Conservation (phyloP, 192 early-diverging fungal species). For the Pecoramyces ruminantium region DNA sequence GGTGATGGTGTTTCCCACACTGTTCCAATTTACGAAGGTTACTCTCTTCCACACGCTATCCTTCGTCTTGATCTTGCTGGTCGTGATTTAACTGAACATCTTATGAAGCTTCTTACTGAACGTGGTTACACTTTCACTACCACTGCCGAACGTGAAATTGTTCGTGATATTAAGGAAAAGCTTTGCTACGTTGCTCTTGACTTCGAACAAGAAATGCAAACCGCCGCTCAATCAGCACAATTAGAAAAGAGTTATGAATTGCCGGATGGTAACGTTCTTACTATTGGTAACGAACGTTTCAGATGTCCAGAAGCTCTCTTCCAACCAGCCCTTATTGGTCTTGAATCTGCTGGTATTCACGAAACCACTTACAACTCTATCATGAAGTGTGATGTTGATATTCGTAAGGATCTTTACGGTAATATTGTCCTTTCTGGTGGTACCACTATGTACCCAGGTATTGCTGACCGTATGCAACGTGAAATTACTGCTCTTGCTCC, state of each 20-base stretch:
- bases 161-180: constrained; percentile 99
- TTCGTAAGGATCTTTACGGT: constrained; percentile 77
- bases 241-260: constrained; percentile 96
- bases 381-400: constrained; percentile 95
- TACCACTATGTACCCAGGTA: constrained; percentile 94
- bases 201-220: constrained; percentile 65
- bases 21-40: constrained; percentile 97
- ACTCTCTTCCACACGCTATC: constrained; percentile 86
- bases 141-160: constrained; percentile 93
- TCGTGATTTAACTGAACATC: constrained; percentile 88
- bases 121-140: constrained; percentile 91
- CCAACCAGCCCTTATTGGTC: constrained; percentile 84
- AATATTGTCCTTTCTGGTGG: constrained; percentile 95
- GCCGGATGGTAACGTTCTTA: constrained; percentile 97
- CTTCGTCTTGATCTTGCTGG: constrained; percentile 92
- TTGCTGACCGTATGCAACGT: constrained; percentile 94
- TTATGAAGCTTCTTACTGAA: constrained; percentile 84
- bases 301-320: constrained; percentile 81
- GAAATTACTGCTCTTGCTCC: constrained; percentile 92
- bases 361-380: constrained; percentile 94
- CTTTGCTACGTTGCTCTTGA: constrained; percentile 95
- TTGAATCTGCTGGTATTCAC: constrained; percentile 85
- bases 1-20: constrained; percentile 97
- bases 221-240: constrained; percentile 75
- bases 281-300: constrained; percentile 88